Evolutionary conservation across 805 yeast genomes (phyloP).

Genomic region (Teunomyces lycoperdinae): DNA sequence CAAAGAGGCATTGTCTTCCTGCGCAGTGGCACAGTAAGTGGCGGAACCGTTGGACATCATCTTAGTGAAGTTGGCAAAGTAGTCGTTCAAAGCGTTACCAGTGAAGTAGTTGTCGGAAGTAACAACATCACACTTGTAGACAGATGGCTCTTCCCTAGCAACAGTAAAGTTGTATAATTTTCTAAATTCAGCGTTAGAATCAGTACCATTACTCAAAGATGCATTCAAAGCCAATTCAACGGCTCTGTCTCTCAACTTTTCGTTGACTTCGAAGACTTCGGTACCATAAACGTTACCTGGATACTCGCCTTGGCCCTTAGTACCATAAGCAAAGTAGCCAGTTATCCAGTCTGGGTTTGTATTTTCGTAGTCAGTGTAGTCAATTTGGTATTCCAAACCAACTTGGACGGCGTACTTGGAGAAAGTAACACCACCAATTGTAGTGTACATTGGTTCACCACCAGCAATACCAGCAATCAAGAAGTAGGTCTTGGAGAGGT

Average conservation of each 20-base stretch:
- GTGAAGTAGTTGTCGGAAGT: slow-evolving; percentile 62
- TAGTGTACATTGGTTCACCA: slow-evolving; percentile 53
- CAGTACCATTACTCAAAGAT: slow-evolving; percentile 44
- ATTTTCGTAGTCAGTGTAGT: slow-evolving; percentile 33
- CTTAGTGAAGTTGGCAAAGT: slow-evolving; percentile 46
- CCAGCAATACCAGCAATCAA: slow-evolving; percentile 67
- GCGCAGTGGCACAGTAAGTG: slow-evolving; percentile 58
- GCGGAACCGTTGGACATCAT: slow-evolving; percentile 59
- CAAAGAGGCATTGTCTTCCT: slow-evolving; percentile 65
- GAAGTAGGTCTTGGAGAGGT: slow-evolving; percentile 59
- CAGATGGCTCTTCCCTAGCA: slow-evolving; percentile 47
- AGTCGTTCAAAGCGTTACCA: slow-evolving; percentile 50
- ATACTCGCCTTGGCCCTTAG: slow-evolving; percentile 46
- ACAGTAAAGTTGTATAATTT: slow-evolving; percentile 45
- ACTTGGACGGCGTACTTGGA: slow-evolving; percentile 62
- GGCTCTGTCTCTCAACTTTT: slow-evolving; percentile 56
- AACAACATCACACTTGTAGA: slow-evolving; percentile 54
- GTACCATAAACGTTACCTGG: slow-evolving; percentile 60
- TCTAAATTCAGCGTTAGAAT: slow-evolving; percentile 44
- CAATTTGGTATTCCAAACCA: slow-evolving; percentile 57
- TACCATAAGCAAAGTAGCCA: slow-evolving; percentile 58
- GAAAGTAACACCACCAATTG: slow-evolving; percentile 60
- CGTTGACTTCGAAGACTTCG: slow-evolving; percentile 63
- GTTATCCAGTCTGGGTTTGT: slow-evolving; percentile 51
- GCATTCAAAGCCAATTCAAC: slow-evolving; percentile 48